phyloP scores from a whole-genome alignment of 768 basidiomycete genomes.

The Amylocystis lapponica region DNA sequence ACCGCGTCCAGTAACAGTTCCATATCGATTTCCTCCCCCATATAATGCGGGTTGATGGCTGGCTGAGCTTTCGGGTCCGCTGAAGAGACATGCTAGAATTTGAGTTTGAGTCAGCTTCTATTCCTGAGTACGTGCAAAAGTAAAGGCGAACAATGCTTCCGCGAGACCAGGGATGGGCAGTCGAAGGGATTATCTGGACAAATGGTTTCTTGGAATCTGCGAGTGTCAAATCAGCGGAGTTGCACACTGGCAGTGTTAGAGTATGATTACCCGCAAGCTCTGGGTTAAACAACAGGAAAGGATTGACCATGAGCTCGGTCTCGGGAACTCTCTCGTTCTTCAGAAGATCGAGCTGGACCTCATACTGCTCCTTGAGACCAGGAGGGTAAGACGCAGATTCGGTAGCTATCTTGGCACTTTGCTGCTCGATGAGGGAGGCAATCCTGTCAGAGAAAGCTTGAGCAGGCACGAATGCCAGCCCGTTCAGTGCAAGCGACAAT shows the following conservation, averaged over 20 bases:
- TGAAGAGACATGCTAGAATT: slow-evolving; percentile 16
- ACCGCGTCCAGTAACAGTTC: slow-evolving; percentile 20
- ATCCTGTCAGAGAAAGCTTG: slow-evolving; percentile 2
- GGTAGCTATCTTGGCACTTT: background rate
- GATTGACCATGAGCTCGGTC: slow-evolving; percentile 18
- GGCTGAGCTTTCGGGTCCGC: slow-evolving; percentile 19
- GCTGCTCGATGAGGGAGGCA: background rate
- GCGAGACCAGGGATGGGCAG: slow-evolving; percentile 25
- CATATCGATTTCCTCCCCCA: slow-evolving; percentile 24
- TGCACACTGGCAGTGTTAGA: too few species aligned
- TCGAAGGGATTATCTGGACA: slow-evolving; percentile 15
- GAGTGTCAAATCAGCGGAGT: slow-evolving; percentile 3
- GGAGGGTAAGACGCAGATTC: background rate
- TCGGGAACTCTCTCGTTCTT: slow-evolving; percentile 13
- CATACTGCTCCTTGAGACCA: slow-evolving; percentile 20
- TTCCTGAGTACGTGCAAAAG: background rate
- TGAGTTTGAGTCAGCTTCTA: background rate
- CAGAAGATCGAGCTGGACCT: slow-evolving; percentile 17
- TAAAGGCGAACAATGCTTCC: slow-evolving; percentile 28
- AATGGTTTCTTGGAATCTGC: slow-evolving; percentile 22
- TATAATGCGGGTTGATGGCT: slow-evolving; percentile 25
- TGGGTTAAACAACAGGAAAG: slow-evolving; percentile 8
- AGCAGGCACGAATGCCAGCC: slow-evolving; percentile 3
- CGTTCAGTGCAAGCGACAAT: background rate
- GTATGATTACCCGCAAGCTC: too few species aligned